Base-by-base conservation (phyloP, 23 red algal genomes). In the Chondrus crispus region DNA sequence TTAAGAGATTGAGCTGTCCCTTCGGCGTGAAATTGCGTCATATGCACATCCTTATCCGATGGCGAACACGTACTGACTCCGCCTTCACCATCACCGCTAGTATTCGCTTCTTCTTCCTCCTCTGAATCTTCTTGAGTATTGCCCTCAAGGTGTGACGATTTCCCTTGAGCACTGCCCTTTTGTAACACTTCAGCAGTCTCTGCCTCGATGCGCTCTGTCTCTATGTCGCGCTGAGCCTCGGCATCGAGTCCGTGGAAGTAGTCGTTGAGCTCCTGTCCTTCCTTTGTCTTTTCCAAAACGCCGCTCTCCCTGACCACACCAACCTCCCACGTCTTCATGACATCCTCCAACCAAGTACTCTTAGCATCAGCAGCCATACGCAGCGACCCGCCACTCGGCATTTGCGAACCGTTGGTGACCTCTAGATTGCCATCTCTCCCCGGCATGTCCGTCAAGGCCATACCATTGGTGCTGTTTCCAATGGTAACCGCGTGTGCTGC, bases 321-420 rank as follows among this genome's bases (percentile, higher is more conserved):
- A 46, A 92, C 89, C 18, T 92, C 78, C 76, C 76, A 92, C 5
- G 89, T 92, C 11, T 68, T 92, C 77, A 48, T 75, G 60, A 92
- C 89, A 51, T 82, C 89, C 37, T 84, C 45, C 18, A 92, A 24
- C 89, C 89, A 92, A 39, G 52, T 92, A 3, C 46, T 70, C 44
- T 84, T 82, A 18, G 44, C 47, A 39, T 20, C 5, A 46, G 60
- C 72, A 13, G 77, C 89, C 24, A 84, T 54, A 11, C 64, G 39
- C 8, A 92, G 20, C 22, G 45, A 62, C 7, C 73, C 86, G 39
- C 53, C 50, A 3, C 38, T 19, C 12, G 38, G 69, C 26, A n/a
- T 33, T 57, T 57, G 14, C 13, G 68, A 13, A 10, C 13, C 78
- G 33, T 76, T 76, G 12, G 10, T 47, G 10, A 9, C 43, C 71